These are phyloP conservation scores for Globisporangium spiculum DNA, from an alignment of 352 stramenopile genomes.

Conservation along the genomic window DNA sequence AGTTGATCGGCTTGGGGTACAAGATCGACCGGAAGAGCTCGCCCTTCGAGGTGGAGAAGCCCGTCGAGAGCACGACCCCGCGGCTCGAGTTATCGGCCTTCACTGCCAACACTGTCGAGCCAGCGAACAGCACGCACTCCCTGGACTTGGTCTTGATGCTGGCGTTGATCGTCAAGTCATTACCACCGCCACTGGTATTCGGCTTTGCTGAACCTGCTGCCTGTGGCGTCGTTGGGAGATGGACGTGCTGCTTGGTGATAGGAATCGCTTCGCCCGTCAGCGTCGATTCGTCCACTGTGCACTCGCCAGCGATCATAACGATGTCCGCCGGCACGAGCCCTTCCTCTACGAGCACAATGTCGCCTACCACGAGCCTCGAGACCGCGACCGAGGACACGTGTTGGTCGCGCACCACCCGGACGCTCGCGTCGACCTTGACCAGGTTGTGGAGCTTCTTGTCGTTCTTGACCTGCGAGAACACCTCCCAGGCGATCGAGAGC, in stretches of 20 bases:
- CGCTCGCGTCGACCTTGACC: conserved; percentile 50
- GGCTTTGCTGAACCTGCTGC: neutral
- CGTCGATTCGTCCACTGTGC: conserved; percentile 68
- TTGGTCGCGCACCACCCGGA: conserved; percentile 59
- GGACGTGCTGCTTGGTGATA: conserved; percentile 53
- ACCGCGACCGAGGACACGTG: conserved; percentile 37
- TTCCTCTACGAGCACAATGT: conserved; percentile 67
- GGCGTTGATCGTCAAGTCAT: conserved; percentile 25
- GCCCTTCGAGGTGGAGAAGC: conserved; percentile 67
- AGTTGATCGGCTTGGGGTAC: conserved; percentile 50
- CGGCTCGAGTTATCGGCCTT: conserved; percentile 29
- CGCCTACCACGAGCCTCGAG: conserved; percentile 57
- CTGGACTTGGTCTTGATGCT: conserved; percentile 42
- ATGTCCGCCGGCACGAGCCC: conserved; percentile 63
- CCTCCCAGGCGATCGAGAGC: conserved; percentile 71
- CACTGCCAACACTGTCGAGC: conserved; percentile 46
- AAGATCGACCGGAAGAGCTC: conserved; percentile 72
- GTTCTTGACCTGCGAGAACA: conserved; percentile 60
- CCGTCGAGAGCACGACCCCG: conserved; percentile 58
- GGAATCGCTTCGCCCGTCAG: conserved; percentile 84
- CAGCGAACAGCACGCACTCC: conserved; percentile 56
- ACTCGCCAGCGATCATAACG: conserved; percentile 58
- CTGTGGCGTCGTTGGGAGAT: neutral
- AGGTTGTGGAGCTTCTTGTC: conserved; percentile 60
- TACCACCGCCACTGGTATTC: neutral